Conservation (phyloP, 176 grass and related monocot species). For the Bothriochloa decipiens region DNA sequence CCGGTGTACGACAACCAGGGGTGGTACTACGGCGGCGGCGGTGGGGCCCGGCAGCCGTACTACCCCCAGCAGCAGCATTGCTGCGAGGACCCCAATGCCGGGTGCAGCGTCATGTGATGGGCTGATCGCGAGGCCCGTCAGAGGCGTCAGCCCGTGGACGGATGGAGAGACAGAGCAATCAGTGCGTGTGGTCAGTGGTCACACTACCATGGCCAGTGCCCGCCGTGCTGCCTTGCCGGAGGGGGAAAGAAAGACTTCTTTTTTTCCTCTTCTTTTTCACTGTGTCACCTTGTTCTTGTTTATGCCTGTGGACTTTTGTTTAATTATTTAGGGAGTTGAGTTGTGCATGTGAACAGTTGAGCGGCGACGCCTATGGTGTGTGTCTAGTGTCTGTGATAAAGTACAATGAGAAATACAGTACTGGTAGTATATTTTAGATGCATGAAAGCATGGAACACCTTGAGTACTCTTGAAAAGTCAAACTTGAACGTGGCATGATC, state of each 20-base stretch:
- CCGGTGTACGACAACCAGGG: conserved; percentile 56
- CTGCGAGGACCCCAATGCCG: conserved; percentile 66
- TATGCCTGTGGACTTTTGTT: conserved; percentile 30
- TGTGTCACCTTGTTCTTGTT: conserved; percentile 13
- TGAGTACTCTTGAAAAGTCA: conserved; percentile 12
- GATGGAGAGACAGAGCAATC: conserved; percentile 36
- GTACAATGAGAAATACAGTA: conserved; percentile 10
- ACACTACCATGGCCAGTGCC: background rate
- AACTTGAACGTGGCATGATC: conserved; percentile 26
- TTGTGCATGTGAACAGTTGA: conserved; percentile 54
- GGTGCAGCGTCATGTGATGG: conserved; percentile 63
- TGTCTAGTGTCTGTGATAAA: conserved; percentile 8
- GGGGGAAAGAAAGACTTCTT: background rate
- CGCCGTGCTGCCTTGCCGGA: background rate
- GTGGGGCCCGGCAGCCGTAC: conserved; percentile 48
- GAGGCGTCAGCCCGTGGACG: background rate
- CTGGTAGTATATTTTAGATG: background rate
- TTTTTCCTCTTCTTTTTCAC: background rate
- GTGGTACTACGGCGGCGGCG: conserved; percentile 46
- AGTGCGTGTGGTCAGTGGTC: conserved; percentile 34
- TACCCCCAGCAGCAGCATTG: conserved; percentile 37
- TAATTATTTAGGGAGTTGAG: conserved; percentile 18
- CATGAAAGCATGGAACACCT: background rate
- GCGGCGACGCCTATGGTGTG: conserved; percentile 24
- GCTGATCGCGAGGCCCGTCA: background rate